A percentile compares a stretch with the other conserved stretches of the same genome.
These are phyloP conservation scores for Diaporthe ampelina DNA, from an alignment of 2,329 filamentous ascomycete genomes.

Conservation along the genomic window DNA sequence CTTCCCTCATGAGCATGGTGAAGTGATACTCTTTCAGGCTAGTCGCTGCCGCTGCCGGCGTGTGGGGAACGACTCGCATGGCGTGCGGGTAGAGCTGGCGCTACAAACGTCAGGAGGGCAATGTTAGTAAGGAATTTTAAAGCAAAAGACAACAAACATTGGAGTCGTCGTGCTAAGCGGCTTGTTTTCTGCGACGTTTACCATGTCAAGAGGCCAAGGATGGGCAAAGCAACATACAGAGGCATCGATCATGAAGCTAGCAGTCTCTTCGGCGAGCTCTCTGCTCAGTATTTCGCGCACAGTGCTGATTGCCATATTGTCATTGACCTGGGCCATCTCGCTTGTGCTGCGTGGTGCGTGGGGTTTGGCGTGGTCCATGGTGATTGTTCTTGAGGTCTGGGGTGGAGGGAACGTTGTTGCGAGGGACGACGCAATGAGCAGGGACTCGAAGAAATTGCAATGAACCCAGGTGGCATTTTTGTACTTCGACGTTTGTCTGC, in stretches of 20 bases:
- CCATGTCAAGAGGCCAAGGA: not conserved
- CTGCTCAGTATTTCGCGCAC: no score
- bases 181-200: fast-evolving
- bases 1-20: not conserved
- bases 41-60: not conserved
- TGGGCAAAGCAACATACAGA: not conserved
- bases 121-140: not conserved
- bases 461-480: not conserved
- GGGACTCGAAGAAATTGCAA: not conserved
- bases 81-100: not conserved
- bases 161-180: no score
- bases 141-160: no score
- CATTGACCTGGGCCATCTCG: no score
- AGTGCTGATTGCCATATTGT: no score
- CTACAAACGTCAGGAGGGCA: not conserved
- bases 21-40: not conserved
- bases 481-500: not conserved
- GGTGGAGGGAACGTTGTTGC: no score
- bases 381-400: no score
- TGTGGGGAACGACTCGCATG: no score
- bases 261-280: not conserved
- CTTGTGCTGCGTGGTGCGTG: no score
- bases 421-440: no score
- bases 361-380: no score
- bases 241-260: not conserved